Percentiles rank a stretch among this genome's conserved stretches.
These are phyloP conservation scores for Colletotrichum falcatum DNA, from an alignment of 2,329 filamentous ascomycete genomes.

Conservation along the genomic window DNA sequence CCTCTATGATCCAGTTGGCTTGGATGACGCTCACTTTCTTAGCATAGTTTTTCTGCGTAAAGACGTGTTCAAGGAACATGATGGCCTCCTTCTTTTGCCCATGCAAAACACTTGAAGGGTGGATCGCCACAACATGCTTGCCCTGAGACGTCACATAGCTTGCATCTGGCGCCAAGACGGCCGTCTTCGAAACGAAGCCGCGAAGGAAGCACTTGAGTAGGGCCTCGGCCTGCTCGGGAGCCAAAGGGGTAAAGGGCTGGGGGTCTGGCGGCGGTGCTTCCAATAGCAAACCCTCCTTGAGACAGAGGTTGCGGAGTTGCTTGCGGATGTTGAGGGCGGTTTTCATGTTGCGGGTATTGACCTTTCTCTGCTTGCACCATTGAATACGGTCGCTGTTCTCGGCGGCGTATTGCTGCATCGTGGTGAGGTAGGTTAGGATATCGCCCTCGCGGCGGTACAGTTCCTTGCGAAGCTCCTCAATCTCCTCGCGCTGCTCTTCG, in stretches of 20 bases:
- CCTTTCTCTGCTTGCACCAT: constrained; percentile 69
- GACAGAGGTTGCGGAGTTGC: constrained; percentile 69
- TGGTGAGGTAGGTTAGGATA: constrained; percentile 72
- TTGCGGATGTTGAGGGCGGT: constrained; percentile 72
- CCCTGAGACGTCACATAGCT: constrained; percentile 71
- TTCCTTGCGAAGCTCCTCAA: constrained; percentile 66
- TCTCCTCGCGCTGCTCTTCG: constrained; percentile 66
- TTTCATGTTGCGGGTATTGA: constrained; percentile 71
- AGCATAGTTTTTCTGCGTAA: constrained; percentile 74
- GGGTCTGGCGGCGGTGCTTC: constrained; percentile 63
- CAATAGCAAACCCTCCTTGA: constrained; percentile 62
- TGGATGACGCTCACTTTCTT: constrained; percentile 74
- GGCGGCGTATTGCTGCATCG: constrained; percentile 70
- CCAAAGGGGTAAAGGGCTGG: constrained; percentile 66
- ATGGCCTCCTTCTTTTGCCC: constrained; percentile 74
- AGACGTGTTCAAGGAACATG: constrained; percentile 77
- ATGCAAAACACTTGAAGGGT: constrained; percentile 72
- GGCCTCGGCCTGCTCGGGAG: constrained; percentile 64
- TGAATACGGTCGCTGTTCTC: constrained; percentile 65
- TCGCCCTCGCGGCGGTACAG: constrained; percentile 73
- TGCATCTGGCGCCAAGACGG: constrained; percentile 69
- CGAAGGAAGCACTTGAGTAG: constrained; percentile 72
- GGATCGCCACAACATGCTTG: constrained; percentile 71
- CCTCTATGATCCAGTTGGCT: constrained; percentile 69
- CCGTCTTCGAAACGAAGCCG: constrained; percentile 72